phyloP scores from a whole-genome alignment of 139 green algal species.

The Nannochloris sp. region DNA sequence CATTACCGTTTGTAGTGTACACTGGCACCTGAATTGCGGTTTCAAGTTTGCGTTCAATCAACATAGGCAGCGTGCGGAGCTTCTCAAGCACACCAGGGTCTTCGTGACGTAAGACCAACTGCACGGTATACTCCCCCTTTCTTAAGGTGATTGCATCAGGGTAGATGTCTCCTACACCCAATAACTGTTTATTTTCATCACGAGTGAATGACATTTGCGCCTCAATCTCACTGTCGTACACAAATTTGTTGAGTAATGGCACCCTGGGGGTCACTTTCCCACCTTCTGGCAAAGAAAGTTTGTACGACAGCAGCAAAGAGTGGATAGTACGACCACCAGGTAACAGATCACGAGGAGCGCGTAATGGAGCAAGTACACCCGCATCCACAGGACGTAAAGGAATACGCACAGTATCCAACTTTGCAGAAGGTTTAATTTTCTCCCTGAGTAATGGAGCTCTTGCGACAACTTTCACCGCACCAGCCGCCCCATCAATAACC shows the following conservation, averaged over 20 bases:
- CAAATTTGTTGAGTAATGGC: slow-evolving; percentile 57
- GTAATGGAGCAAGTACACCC: slow-evolving; percentile 38
- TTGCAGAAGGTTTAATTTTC: slow-evolving; percentile 47
- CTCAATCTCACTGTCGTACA: slow-evolving; percentile 56
- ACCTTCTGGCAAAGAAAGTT: slow-evolving; percentile 59
- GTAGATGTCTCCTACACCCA: slow-evolving; percentile 43
- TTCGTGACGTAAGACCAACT: slow-evolving; percentile 66
- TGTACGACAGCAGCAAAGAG: slow-evolving; percentile 75
- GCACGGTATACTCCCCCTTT: slow-evolving; percentile 32
- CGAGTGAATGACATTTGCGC: slow-evolving; percentile 60
- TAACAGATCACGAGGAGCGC: slow-evolving; percentile 46
- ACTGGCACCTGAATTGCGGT: slow-evolving; percentile 45
- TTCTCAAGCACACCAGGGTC: slow-evolving; percentile 63
- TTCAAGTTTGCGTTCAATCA: slow-evolving; percentile 49
- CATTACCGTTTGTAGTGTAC: slow-evolving; percentile 45
- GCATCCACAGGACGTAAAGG: slow-evolving; percentile 34
- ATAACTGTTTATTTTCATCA: slow-evolving; percentile 63
- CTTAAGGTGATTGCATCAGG: slow-evolving; percentile 10
- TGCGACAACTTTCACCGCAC: slow-evolving; percentile 20
- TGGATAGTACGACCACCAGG: slow-evolving; percentile 54
- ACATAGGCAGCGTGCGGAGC: slow-evolving; percentile 30
- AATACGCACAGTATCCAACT: slow-evolving; percentile 49
- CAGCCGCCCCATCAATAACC: slow-evolving; percentile 22
- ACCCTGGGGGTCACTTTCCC: slow-evolving; percentile 62
- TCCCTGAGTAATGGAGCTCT: slow-evolving; percentile 48